phyloP scores from a whole-genome alignment of 2,329 filamentous ascomycete species.

The Leptographium flavum region DNA sequence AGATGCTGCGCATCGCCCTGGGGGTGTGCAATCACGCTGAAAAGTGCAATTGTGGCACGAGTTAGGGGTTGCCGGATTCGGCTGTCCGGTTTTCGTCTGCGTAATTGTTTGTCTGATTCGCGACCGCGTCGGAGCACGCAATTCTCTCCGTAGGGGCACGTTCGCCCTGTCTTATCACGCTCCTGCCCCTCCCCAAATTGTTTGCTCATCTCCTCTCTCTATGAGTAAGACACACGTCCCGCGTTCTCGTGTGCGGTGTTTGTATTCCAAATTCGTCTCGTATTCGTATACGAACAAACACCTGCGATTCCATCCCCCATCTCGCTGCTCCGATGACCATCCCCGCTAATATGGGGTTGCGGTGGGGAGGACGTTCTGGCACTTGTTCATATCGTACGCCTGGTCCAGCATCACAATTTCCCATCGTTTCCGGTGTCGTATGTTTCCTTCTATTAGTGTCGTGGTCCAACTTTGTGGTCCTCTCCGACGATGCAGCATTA shows the following conservation, averaged over 20 bases:
- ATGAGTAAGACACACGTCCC: no score
- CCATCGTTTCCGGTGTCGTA: background rate
- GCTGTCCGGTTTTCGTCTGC: no score
- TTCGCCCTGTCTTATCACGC: no score
- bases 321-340: background rate
- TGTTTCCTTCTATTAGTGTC: background rate
- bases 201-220: no score
- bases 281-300: no score
- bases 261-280: no score
- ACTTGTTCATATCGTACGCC: background rate
- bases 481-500: background rate
- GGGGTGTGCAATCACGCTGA: background rate
- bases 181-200: no score
- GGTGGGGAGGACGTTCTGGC: background rate
- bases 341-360: background rate
- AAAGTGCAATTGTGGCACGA: background rate
- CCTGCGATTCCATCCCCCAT: background rate
- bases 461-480: background rate
- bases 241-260: no score
- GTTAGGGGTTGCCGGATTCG: no score
- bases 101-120: background rate
- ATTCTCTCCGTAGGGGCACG: no score
- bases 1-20: background rate
- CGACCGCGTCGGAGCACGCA: no score
- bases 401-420: no score